These are phyloP conservation scores for Jaenimonas drosophilae DNA, from an alignment of 208 protist genomes.

Conservation along the genomic window DNA sequence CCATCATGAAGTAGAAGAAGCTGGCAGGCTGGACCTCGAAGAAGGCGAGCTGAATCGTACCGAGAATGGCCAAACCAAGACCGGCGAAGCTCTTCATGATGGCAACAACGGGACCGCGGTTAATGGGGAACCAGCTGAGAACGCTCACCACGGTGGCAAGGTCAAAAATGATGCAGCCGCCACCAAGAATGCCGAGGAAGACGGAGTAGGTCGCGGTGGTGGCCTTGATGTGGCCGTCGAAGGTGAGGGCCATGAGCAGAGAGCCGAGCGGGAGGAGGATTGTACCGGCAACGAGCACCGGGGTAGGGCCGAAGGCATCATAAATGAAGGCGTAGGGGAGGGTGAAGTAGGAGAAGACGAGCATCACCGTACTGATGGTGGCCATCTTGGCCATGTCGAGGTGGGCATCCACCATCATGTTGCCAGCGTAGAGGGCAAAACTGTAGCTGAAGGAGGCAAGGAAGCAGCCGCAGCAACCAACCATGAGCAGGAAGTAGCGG, in stretches of 20 bases:
- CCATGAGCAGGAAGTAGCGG: background rate
- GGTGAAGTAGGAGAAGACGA: conserved; percentile 12
- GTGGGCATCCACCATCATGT: conserved; percentile 2
- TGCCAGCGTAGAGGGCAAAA: background rate
- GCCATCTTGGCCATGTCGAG: conserved; percentile 14
- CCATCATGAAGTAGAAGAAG: conserved; percentile 31
- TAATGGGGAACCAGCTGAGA: conserved; percentile 21
- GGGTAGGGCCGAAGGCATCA: conserved; percentile 20
- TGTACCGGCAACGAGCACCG: conserved; percentile 15
- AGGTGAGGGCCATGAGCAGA: conserved; percentile 19
- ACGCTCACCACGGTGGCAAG: conserved; percentile 21
- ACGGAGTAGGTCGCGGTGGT: conserved; percentile 9
- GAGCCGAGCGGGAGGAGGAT: conserved; percentile 11
- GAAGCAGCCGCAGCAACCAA: background rate
- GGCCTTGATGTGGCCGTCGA: conserved; percentile 12
- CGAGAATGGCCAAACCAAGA: conserved; percentile 24
- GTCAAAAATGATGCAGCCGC: conserved; percentile 22
- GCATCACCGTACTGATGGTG: conserved; percentile 19
- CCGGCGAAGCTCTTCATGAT: conserved; percentile 37
- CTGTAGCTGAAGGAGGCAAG: conserved; percentile 2
- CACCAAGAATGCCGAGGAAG: conserved; percentile 10
- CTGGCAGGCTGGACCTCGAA: conserved; percentile 12
- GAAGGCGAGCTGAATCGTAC: conserved; percentile 23
- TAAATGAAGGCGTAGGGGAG: conserved; percentile 21
- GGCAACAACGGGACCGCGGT: conserved; percentile 24